Evolutionary conservation across 257 asterid species (phyloP).

Genomic region (Schizonepeta tenuifolia): DNA sequence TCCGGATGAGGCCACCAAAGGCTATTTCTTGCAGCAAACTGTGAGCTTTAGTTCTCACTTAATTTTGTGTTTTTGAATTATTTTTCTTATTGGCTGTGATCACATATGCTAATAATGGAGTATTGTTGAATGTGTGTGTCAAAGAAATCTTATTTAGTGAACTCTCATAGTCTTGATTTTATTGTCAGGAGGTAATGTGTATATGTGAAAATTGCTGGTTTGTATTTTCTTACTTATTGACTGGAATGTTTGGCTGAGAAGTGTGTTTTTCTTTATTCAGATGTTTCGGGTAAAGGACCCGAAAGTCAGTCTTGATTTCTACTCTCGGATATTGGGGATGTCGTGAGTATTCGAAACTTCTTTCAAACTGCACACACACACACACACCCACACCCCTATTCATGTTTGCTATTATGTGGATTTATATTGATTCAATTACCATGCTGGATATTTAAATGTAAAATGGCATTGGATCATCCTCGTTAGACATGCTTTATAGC

Average conservation of each 20-base stretch:
- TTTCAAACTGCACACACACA: not conserved
- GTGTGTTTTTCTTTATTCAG: conserved; percentile 44
- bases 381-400: not conserved
- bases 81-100: not conserved
- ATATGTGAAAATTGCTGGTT: not conserved
- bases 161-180: not conserved
- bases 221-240: not conserved
- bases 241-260: conserved; percentile 31
- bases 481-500: conserved; percentile 1
- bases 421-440: not conserved
- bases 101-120: conserved; percentile 6
- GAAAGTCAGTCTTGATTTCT: conserved; percentile 89
- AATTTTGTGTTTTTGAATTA: not conserved
- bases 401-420: not conserved
- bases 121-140: not conserved
- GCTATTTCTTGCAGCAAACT: conserved; percentile 87
- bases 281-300: conserved; percentile 97
- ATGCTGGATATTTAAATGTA: not conserved
- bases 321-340: conserved; percentile 92
- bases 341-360: conserved; percentile 61
- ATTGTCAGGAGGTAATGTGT: conserved; percentile 9
- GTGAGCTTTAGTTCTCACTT: conserved; percentile 44
- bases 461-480: not conserved
- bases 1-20: conserved; percentile 76
- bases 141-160: not conserved